Conservation (phyloP, 345 rosid species). For the Erodium maritimum region DNA sequence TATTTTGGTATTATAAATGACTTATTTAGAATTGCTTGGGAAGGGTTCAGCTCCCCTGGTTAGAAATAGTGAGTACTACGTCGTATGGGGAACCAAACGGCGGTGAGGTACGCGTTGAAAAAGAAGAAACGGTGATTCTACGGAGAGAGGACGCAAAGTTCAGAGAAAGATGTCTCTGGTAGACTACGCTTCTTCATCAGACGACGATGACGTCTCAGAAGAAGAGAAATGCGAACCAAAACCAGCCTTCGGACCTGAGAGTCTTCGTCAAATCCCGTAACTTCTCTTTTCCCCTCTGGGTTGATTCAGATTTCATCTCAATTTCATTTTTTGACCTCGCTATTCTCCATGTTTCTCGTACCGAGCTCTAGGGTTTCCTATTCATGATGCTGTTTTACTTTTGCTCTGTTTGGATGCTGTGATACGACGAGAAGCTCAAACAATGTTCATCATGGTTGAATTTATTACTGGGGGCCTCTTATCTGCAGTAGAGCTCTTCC, state of each 20-base stretch:
- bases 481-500: neutral
- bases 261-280: constrained; percentile 3
- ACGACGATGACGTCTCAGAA: constrained; percentile 32
- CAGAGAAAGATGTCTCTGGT: constrained; percentile 45
- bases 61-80: too few relatives aligned
- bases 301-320: neutral
- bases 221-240: constrained; percentile 9
- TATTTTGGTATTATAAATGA: too few relatives aligned
- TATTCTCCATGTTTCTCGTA: neutral
- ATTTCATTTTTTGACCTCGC: neutral
- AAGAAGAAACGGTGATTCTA: too few relatives aligned
- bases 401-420: neutral
- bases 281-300: neutral
- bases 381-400: too few relatives aligned
- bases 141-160: constrained; percentile 4
- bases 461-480: neutral
- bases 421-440: too few relatives aligned
- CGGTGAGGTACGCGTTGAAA: too few relatives aligned
- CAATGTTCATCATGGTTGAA: too few relatives aligned
- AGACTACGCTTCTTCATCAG: constrained; percentile 60
- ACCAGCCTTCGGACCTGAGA: constrained; percentile 2
- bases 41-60: too few relatives aligned
- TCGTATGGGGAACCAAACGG: too few relatives aligned
- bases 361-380: neutral
- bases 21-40: too few relatives aligned